Conservation (phyloP, 2,329 filamentous ascomycete genomes). For the Claviceps sp. region DNA sequence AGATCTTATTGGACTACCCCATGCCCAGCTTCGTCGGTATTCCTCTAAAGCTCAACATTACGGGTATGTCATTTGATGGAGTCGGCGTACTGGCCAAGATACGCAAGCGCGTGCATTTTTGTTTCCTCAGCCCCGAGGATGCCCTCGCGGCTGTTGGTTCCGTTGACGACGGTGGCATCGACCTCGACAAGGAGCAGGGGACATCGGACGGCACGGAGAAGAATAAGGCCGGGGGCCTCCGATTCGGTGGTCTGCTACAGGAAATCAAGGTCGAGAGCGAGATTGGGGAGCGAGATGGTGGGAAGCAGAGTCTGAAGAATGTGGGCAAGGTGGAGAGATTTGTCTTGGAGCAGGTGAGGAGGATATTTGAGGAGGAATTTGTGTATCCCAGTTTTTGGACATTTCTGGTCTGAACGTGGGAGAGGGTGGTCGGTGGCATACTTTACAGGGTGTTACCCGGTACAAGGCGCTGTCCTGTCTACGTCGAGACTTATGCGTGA, state of each 20-base stretch:
- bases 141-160: slow-evolving; percentile 57
- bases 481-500: background rate
- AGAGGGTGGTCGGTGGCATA: background rate
- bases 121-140: slow-evolving; percentile 86
- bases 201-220: slow-evolving; percentile 10
- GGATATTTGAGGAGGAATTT: slow-evolving; percentile 97
- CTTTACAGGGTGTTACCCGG: background rate
- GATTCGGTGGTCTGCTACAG: slow-evolving; percentile 66
- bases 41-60: slow-evolving; percentile 87
- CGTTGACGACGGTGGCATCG: slow-evolving; percentile 21
- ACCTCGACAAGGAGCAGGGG: slow-evolving; percentile 8
- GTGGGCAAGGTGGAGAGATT: slow-evolving; percentile 98
- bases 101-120: slow-evolving; percentile 78
- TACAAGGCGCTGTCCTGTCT: background rate
- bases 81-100: slow-evolving; percentile 89
- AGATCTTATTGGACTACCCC: slow-evolving; percentile 92
- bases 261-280: slow-evolving; percentile 96
- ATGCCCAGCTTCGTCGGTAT: slow-evolving; percentile 98
- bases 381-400: slow-evolving; percentile 99
- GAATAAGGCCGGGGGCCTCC: slow-evolving; percentile 14
- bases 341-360: slow-evolving; percentile 86
- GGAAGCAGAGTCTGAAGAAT: slow-evolving; percentile 93
- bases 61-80: slow-evolving; percentile 87
- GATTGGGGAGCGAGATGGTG: slow-evolving; percentile 81
- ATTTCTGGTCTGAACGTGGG: slow-evolving; percentile 56